Conservation (phyloP, 192 early-diverging fungal genomes). For the Backusella sp. region DNA sequence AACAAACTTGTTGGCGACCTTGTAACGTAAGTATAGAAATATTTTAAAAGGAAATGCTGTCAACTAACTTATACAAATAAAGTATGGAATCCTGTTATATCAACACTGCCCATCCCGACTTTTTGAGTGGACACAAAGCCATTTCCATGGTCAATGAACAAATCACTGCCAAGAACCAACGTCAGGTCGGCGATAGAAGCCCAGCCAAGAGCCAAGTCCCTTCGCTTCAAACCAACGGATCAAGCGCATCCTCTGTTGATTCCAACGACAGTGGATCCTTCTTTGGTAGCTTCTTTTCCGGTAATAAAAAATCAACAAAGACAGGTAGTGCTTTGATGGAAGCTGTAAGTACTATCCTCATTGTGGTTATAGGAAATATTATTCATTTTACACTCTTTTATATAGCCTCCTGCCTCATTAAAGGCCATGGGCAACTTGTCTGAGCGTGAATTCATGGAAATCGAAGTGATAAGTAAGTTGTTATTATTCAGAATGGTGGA, state of each 20-base stretch:
- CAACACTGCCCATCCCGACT: constrained; percentile 99
- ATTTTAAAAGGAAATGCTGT: too few species aligned
- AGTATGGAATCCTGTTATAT: constrained; percentile 95
- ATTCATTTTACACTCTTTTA: too few species aligned
- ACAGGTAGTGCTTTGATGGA: constrained; percentile 59
- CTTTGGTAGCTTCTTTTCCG: constrained; percentile 95
- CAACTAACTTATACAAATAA: neutral
- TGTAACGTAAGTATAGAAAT: constrained; percentile 59
- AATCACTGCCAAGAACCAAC: constrained; percentile 31
- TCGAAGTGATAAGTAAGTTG: constrained; percentile 94
- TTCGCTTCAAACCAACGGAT: constrained; percentile 16
- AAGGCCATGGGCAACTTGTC: constrained; percentile 95
- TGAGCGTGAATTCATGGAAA: constrained; percentile 97
- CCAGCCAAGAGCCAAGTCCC: constrained; percentile 18
- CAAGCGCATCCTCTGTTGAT: neutral
- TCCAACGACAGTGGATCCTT: constrained; percentile 59
- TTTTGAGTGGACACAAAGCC: constrained; percentile 95
- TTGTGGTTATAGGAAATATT: too few species aligned
- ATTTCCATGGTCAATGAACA: constrained; percentile 88
- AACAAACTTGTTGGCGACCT: constrained; percentile 94
- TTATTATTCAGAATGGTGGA: neutral
- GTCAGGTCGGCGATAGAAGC: neutral
- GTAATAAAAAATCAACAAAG: constrained; percentile 73
- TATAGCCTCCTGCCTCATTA: constrained; percentile 84
- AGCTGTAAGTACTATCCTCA: constrained; percentile 41